These are phyloP conservation scores for Allomyces arbusculus DNA, from an alignment of 192 early-diverging fungal genomes.

Conservation along the genomic window DNA sequence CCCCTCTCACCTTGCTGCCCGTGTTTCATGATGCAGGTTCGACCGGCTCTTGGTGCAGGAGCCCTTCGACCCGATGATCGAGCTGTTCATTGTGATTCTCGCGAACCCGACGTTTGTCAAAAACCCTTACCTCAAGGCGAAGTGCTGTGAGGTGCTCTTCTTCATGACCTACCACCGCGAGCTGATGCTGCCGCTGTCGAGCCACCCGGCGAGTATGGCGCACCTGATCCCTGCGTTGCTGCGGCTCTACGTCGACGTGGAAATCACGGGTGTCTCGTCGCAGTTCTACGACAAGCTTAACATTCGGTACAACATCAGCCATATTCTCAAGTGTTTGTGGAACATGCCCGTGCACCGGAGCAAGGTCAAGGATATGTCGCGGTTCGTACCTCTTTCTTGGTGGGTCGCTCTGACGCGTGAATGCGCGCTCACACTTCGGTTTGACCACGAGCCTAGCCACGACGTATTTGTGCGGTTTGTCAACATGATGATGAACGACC, in stretches of 20 bases:
- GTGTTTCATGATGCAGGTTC: constrained; percentile 27
- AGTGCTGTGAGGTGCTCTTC: constrained; percentile 64
- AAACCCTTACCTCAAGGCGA: constrained; percentile 89
- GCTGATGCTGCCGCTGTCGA: constrained; percentile 33
- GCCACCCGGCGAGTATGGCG: constrained; percentile 48
- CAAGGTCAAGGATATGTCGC: constrained; percentile 35
- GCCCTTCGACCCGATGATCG: constrained; percentile 26
- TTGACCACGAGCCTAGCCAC: constrained; percentile 16
- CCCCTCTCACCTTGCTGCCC: constrained; percentile 3
- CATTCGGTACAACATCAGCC: constrained; percentile 86
- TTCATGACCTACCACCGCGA: constrained; percentile 16
- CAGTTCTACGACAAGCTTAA: constrained; percentile 99
- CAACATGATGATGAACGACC: constrained; percentile 86
- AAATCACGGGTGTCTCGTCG: constrained; percentile 73
- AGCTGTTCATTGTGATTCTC: constrained; percentile 61
- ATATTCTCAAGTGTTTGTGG: constrained; percentile 72
- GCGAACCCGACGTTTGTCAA: constrained; percentile 56
- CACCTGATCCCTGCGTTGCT: constrained; percentile 66
- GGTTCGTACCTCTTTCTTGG: constrained; percentile 13
- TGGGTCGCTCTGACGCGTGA: neutral
- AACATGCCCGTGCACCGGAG: constrained; percentile 44
- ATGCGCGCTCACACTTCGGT: neutral
- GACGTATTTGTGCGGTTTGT: constrained; percentile 71
- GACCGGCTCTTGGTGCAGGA: constrained; percentile 15
- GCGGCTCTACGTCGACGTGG: constrained; percentile 89